Conservation (phyloP, 179 eudicot species). For the Camellia oleifera region DNA sequence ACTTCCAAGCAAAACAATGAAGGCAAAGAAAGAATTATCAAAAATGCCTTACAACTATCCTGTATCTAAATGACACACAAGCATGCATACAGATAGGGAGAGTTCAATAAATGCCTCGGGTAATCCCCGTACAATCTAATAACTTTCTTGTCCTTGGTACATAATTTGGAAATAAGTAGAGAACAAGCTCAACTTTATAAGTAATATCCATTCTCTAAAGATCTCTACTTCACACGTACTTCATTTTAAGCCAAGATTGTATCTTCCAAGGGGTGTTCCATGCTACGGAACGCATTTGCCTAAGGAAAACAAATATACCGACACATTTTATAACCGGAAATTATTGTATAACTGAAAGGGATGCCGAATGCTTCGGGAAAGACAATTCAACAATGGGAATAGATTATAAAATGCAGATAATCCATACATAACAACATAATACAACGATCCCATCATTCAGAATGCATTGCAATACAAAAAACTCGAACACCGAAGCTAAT, state of each 20-base stretch:
- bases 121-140: neutral
- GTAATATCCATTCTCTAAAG: neutral
- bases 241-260: neutral
- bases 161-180: neutral
- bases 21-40: neutral
- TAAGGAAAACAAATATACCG: neutral
- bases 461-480: neutral
- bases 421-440: neutral
- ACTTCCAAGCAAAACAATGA: neutral
- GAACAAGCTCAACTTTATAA: neutral
- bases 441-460: neutral
- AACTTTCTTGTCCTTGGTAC: neutral
- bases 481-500: neutral
- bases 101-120: neutral
- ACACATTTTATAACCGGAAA: neutral
- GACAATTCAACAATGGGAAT: slow-evolving; percentile 1
- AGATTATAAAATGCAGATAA: neutral
- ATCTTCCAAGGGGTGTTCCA: neutral
- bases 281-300: neutral
- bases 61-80: neutral
- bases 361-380: neutral
- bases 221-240: neutral
- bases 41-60: neutral
- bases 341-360: neutral
- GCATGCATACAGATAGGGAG: neutral